A percentile compares a stretch with the other conserved stretches of the same genome.
Conservation (phyloP, 2,329 filamentous ascomycete species). For the Colletotrichum viniferum region DNA sequence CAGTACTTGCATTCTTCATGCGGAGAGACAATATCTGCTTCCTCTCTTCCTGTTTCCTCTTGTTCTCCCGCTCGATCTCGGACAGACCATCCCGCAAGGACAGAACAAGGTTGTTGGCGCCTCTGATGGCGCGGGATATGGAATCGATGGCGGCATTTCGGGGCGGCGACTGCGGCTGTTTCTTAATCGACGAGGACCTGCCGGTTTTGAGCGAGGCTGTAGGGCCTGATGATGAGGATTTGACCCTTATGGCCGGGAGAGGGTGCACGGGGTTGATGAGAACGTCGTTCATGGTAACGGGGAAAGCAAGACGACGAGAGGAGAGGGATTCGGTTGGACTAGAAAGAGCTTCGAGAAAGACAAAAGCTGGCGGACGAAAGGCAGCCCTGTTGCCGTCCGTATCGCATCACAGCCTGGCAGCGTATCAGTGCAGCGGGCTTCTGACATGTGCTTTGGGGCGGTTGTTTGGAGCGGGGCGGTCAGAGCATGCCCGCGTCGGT, state of each 20-base stretch:
- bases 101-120: slow-evolving; percentile 45
- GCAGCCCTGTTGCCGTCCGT: slow-evolving; percentile 6
- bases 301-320: background rate
- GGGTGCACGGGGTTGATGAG: slow-evolving; percentile 20
- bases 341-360: background rate
- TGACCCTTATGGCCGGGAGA: slow-evolving; percentile 4
- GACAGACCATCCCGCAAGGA: slow-evolving; percentile 59
- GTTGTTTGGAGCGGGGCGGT: background rate
- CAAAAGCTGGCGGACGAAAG: background rate
- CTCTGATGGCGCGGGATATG: slow-evolving; percentile 38
- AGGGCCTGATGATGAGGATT: background rate
- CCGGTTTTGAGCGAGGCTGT: slow-evolving; percentile 3
- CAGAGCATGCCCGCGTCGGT: slow-evolving; percentile 11
- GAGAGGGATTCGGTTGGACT: background rate
- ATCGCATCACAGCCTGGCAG: slow-evolving; percentile 17
- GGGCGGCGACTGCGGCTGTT: slow-evolving; percentile 1
- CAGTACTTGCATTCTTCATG: slow-evolving; percentile 65
- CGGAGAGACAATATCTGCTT: slow-evolving; percentile 67
- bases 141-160: slow-evolving; percentile 13
- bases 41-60: slow-evolving; percentile 56
- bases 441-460: slow-evolving; percentile 12
- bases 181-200: slow-evolving; percentile 8
- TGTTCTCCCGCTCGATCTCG: slow-evolving; percentile 52
- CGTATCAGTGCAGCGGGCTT: background rate
- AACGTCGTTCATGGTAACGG: slow-evolving; percentile 21